These are phyloP conservation scores for Datura wrightii DNA, from an alignment of 257 asterid species.

Conservation along the genomic window DNA sequence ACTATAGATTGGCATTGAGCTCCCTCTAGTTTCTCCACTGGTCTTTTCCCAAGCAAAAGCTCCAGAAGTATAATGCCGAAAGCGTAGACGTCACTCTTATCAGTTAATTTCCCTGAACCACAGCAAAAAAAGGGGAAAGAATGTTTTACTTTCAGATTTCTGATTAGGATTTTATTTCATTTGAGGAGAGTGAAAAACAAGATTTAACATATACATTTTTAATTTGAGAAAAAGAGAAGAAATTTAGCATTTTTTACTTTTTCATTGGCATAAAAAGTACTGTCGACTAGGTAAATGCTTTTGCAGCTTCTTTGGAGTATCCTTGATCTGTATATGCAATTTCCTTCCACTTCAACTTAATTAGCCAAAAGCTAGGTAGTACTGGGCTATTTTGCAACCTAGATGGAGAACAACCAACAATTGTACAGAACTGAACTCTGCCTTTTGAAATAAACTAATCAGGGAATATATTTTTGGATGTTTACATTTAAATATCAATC, in stretches of 20 bases:
- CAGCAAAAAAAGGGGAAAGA: conserved; percentile 30
- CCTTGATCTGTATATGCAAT: not conserved
- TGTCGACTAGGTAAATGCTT: not conserved
- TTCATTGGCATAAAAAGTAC: conserved; percentile 2
- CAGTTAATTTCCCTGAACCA: conserved; percentile 81
- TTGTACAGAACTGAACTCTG: not conserved
- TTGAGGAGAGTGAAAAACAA: not conserved
- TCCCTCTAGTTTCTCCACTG: conserved; percentile 74
- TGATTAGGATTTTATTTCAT: not conserved
- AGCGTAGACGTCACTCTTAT: conserved; percentile 93
- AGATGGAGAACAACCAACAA: not conserved
- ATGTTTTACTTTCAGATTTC: not conserved
- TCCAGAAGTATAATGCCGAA: conserved; percentile 92
- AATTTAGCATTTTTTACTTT: not conserved
- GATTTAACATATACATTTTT: not conserved
- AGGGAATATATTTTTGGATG: not conserved
- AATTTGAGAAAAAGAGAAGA: not conserved
- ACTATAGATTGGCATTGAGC: conserved; percentile 83
- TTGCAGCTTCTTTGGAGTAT: not conserved
- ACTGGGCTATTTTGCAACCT: not conserved
- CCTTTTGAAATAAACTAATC: not conserved
- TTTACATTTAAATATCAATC: not conserved
- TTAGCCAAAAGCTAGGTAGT: not conserved
- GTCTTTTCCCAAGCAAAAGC: conserved; percentile 85
- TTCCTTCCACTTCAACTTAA: not conserved